Base-by-base conservation (phyloP, 2,329 filamentous ascomycete species). In the Neonectria ditissima region DNA sequence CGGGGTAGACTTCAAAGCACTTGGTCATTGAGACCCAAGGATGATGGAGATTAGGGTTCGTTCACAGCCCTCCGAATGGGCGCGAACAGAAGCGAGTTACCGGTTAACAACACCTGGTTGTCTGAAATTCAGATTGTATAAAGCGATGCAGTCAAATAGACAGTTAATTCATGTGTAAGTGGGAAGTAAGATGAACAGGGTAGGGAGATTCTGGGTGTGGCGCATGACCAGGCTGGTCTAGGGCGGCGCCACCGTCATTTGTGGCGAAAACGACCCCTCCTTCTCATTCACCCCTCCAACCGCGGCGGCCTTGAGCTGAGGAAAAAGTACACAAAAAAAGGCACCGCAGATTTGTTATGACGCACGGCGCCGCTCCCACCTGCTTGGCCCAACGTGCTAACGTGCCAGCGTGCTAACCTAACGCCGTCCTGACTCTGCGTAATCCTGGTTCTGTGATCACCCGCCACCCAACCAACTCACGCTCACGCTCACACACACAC, bases 261-360 rank as follows among this genome's bases (percentile, higher is more conserved):
- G 69, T 71, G 70, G 69, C 69, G 41, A 68, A 65, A 63, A 62
- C 8, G 55, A 69, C 52, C 53, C 52, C 52, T 52, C 53, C 44
- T 20, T 32, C 28, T 9, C 32, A 55, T 61, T 72, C 65, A 71
- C 70, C 71, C 72, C 71, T 73, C 69, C 71, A 67, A 71, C 71
- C 65, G 61, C 51, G 16, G 37, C 50, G 44, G 39, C 56, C 18
- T 43, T 43, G 41, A 14, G 16, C 34, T 37, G 7, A 54, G 50
- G 28, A 20, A 58, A 69, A 59, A 62, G 67, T 71, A 70, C 65
- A 72, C 62, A 70, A 65, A 67, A 65, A 67, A 66, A 65, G 63
- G 56, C 63, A 65, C 62, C 62, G 53, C 50, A 22, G 68, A 43
- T 58, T 69, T 73, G 70, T 72, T 73, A 74, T 74, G 72, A 74